Evolutionary conservation across 768 basidiomycete genomes (phyloP), one percentile per base, ranked within the genome.

Genomic region (Amanita rubescens): DNA sequence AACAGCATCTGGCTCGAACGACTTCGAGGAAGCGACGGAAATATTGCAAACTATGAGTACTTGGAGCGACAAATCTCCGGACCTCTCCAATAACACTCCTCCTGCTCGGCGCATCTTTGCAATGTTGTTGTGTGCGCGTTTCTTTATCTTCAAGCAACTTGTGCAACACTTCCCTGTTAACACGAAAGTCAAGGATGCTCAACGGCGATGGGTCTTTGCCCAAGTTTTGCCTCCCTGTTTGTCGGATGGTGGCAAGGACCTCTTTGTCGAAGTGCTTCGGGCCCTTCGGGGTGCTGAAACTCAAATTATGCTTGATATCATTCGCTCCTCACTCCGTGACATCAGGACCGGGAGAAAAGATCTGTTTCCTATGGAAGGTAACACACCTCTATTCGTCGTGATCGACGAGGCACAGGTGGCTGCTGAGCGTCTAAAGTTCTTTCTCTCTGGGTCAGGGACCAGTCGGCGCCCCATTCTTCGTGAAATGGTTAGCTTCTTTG

Each of bases 181-280:
- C 27, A 30, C 27, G 27, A 30, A 30, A 3, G 27, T 30, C 27
- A 30, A 4, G 27, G 27, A 30, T 30, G 45, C 45, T 19, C 45
- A 27, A 47, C 45, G 45, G 15, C 42, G 55, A 45, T 56, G 55
- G 50, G 55, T 56, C 49, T 22, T 56, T 35, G 50, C 55, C 45
- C 53, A 58, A 48, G 35, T 53, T 47, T 6, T 55, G 41, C 57
- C 57, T 44, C 37, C 54, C 33, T 34, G 42, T 45, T 24, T 44
- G 3, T 8, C 2, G 15, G 4, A 5, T 14, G 17, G 4, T 22
- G 17, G 24, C 39, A 54, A 58, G 15, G n/a, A n/a, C n/a, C 14
- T 47, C 7, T 47, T 47, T 47, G 30, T 32, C 27, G 7, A 15
- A 17, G 49, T 47, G 15, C 27, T 47, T 33, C 25, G 8, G n/a